A percentile compares a stretch with the other conserved stretches of the same genome.
Evolutionary conservation across 2,329 filamentous ascomycete species (phyloP).

Genomic region (Hypoxylon sp.): DNA sequence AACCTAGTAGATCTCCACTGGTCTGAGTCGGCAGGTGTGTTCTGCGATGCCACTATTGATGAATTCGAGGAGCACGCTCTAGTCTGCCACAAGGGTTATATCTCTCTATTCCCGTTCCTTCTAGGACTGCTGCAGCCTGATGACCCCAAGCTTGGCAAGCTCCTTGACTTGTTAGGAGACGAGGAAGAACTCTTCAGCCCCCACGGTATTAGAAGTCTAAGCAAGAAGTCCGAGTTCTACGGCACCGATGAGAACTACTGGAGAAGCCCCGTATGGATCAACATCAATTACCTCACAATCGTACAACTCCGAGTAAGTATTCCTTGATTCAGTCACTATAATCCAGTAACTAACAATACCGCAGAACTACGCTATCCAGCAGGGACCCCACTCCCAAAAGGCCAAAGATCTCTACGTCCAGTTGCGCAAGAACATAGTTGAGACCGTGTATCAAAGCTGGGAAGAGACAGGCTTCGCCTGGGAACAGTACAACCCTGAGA

Average conservation of each 20-base stretch:
- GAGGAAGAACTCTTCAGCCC: conserved; percentile 89
- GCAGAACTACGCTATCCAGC: conserved; percentile 70
- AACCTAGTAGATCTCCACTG: conserved; percentile 96
- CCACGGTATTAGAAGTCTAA: conserved; percentile 88
- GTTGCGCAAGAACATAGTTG: conserved; percentile 83
- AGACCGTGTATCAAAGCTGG: conserved; percentile 90
- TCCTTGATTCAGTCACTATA: neutral
- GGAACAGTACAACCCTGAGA: conserved; percentile 98
- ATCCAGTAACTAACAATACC: conserved; percentile 1
- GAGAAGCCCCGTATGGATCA: conserved; percentile 93
- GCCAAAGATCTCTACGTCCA: conserved; percentile 78
- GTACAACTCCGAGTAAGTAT: conserved; percentile 77
- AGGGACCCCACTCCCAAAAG: conserved; percentile 72
- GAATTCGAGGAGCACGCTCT: conserved; percentile 90
- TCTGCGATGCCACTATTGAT: conserved; percentile 95
- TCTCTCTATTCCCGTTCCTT: conserved; percentile 92
- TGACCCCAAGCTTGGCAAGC: conserved; percentile 75
- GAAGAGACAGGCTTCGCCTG: conserved; percentile 92
- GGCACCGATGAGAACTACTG: conserved; percentile 97
- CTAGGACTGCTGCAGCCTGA: conserved; percentile 79
- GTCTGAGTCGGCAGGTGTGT: conserved; percentile 80
- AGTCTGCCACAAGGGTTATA: conserved; percentile 96
- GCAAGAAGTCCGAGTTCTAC: conserved; percentile 82
- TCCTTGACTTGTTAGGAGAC: conserved; percentile 81
- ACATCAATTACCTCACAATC: conserved; percentile 91